phyloP scores from a whole-genome alignment of 371 early-diverging fungal genomes.

The Phascolomyces articulosus region DNA sequence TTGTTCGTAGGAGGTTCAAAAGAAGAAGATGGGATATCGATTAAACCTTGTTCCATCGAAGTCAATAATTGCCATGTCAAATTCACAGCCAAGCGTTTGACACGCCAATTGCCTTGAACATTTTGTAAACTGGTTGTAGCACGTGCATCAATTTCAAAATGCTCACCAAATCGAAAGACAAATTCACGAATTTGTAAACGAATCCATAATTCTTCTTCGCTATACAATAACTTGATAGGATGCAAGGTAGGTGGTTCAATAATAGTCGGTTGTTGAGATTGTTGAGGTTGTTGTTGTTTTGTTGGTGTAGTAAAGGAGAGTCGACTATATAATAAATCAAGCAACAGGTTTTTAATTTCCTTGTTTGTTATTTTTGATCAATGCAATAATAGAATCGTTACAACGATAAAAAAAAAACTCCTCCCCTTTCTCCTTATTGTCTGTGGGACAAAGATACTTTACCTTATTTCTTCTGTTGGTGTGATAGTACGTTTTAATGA shows the following conservation, averaged over 20 bases:
- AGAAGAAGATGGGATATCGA: neutral
- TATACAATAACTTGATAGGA: constrained; percentile 27
- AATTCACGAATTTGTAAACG: constrained; percentile 52
- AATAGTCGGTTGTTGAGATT: neutral
- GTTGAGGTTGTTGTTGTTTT: neutral
- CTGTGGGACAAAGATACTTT: too few relatives aligned
- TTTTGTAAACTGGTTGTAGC: constrained; percentile 32
- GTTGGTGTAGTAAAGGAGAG: constrained; percentile 1
- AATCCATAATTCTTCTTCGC: constrained; percentile 43
- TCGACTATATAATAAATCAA: neutral
- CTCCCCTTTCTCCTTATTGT: neutral
- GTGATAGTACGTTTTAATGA: too few relatives aligned
- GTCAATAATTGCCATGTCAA: neutral
- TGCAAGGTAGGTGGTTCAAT: constrained; percentile 28
- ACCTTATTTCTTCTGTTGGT: too few relatives aligned
- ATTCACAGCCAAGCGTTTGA: constrained; percentile 28
- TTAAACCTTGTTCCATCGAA: constrained; percentile 8
- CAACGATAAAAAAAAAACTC: too few relatives aligned
- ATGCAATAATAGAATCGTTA: too few relatives aligned
- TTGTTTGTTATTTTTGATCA: too few relatives aligned
- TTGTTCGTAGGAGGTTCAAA: neutral
- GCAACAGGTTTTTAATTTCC: too few relatives aligned
- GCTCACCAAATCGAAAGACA: constrained; percentile 42
- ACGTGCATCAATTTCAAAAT: constrained; percentile 29
- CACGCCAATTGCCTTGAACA: constrained; percentile 47